A percentile compares a stretch with the other conserved stretches of the same genome.
Evolutionary conservation across 108 stramenopile species (phyloP).

Genomic region (Nitzschia inconspicua): DNA sequence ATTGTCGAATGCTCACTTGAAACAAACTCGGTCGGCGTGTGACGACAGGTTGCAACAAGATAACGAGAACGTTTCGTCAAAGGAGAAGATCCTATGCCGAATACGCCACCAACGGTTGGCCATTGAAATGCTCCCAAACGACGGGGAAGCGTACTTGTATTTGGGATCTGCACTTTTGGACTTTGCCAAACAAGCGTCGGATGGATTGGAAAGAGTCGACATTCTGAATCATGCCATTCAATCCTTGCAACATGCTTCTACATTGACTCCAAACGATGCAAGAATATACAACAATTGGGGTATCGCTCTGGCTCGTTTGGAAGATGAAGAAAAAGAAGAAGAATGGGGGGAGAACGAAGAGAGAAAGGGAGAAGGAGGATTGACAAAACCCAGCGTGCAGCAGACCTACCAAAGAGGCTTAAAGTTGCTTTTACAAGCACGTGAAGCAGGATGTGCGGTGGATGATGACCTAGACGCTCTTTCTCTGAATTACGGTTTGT

Average conservation of each 20-base stretch:
- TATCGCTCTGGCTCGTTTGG: slow-evolving; percentile 31
- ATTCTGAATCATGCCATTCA: slow-evolving; percentile 14
- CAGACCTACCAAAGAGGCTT: slow-evolving; percentile 23
- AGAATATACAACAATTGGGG: slow-evolving; percentile 61
- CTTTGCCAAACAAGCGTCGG: not conserved
- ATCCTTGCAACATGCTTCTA: slow-evolving; percentile 34
- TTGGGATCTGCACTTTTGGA: slow-evolving; percentile 56
- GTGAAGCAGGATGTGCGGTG: slow-evolving; percentile 40
- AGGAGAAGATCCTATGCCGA: too few species aligned
- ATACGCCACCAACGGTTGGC: slow-evolving; percentile 51
- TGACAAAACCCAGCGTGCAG: too few species aligned
- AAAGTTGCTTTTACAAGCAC: slow-evolving; percentile 11
- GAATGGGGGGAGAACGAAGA: not conserved
- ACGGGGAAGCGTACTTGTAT: slow-evolving; percentile 73
- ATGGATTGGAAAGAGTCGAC: not conserved
- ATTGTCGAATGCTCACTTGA: too few species aligned
- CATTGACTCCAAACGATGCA: slow-evolving; percentile 52
- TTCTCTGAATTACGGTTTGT: slow-evolving; percentile 57
- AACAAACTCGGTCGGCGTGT: not conserved
- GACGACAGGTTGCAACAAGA: not conserved
- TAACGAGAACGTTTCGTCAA: too few species aligned
- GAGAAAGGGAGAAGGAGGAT: not conserved
- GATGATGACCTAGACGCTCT: slow-evolving; percentile 30
- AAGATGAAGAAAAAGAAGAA: not conserved
- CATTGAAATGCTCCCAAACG: slow-evolving; percentile 27